A percentile compares a stretch with the other conserved stretches of the same genome.
Conservation (phyloP, 495 filamentous ascomycete genomes). For the Niebla homalea region DNA sequence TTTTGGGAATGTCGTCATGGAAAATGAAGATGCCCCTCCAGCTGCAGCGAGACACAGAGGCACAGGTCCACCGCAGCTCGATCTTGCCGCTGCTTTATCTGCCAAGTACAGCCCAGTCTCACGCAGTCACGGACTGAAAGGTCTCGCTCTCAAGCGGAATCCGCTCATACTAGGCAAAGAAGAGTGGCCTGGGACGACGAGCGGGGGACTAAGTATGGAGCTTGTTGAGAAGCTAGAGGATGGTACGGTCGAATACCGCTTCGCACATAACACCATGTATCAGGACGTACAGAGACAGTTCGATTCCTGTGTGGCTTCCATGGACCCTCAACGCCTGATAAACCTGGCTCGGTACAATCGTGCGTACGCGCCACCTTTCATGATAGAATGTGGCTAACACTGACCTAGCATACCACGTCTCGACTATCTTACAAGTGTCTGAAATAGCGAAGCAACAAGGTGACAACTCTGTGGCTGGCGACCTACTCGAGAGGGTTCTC, state of each 20-base stretch:
- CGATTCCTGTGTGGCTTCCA: constrained; percentile 61
- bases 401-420: constrained; percentile 63
- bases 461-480: constrained; percentile 70
- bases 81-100: constrained; percentile 58
- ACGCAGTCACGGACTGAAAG: constrained; percentile 47
- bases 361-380: constrained; percentile 11
- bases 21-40: constrained; percentile 37
- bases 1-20: constrained; percentile 71
- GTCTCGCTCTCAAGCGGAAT: constrained; percentile 60
- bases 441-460: constrained; percentile 82
- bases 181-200: constrained; percentile 71
- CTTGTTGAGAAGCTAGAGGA: constrained; percentile 39
- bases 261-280: constrained; percentile 66
- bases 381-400: neutral
- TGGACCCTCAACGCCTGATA: constrained; percentile 63
- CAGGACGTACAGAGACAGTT: constrained; percentile 64
- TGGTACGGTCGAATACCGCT: constrained; percentile 51
- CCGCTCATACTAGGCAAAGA: constrained; percentile 81
- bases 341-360: constrained; percentile 52
- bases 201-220: constrained; percentile 77
- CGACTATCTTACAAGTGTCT: constrained; percentile 82
- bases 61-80: constrained; percentile 42
- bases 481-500: constrained; percentile 80
- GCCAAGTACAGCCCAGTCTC: constrained; percentile 45
- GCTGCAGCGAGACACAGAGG: constrained; percentile 33